Base-by-base conservation (phyloP, 108 stramenopile genomes). In the Cyclotella distinguenda region DNA sequence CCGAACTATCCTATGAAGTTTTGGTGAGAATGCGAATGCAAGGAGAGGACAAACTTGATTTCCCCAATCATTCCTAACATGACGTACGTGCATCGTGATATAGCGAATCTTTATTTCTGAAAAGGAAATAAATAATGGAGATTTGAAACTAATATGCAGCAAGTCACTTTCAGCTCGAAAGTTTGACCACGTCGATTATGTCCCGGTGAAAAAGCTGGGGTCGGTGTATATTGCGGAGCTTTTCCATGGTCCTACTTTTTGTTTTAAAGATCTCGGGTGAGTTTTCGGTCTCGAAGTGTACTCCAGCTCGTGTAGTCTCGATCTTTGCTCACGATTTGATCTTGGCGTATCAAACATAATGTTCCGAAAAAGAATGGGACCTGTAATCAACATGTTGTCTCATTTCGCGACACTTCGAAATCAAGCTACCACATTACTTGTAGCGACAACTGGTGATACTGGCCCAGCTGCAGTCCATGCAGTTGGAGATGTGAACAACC, bases 381-480 rank as follows among this genome's bases (percentile, higher is more conserved):
- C 77, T 6, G 78, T 86, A 0, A 79, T 93, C 46, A 58, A 82
- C 44, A 53, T 88, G 11, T 36, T 90, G 34, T 72, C 84, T 5
- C 74, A 84, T 62, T 93, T 92, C 81, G 74, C 81, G 23, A 56
- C 44, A 7, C 72, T 81, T 35, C 72, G 87, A 23, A 59, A 82
- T 34, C 77, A 61, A 55, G 26, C 47, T 26, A 78, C 78, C 18
- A 87, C 87, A 8, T 57, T 95, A 27, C 62, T 93, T 18, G 91
- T 88, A 22, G 81, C 84, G 22, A 93, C 86, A 0, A 91, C 91
- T 3, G 95, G 95, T 12, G 95, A 96, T 68, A 96, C 95, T 16
- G 95, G 95, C 0, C 94, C 94, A n/a, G 94, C 94, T 2, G 91
- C 95, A 25, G 83, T 93, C 11, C 89, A 79, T 58, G 93, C 93